These are phyloP conservation scores for Xerocomus spinulosus DNA, from an alignment of 768 basidiomycete species.

Conservation along the genomic window DNA sequence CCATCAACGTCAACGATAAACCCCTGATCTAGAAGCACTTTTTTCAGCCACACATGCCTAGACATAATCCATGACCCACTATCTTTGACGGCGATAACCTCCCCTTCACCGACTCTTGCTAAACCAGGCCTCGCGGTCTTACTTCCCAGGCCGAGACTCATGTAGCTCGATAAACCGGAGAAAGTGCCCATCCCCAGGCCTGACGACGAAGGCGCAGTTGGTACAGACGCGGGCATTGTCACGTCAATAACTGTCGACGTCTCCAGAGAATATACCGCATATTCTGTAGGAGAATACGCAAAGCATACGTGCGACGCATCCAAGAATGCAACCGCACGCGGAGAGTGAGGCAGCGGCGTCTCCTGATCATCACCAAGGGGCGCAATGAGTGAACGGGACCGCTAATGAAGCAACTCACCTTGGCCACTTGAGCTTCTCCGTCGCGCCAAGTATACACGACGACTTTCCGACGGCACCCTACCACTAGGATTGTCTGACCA, in stretches of 20 bases:
- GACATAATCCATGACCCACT: slow-evolving; percentile 49
- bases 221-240: slow-evolving; percentile 39
- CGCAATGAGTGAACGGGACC: slow-evolving; percentile 1
- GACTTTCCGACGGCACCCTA: slow-evolving; percentile 83
- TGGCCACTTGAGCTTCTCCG: slow-evolving; percentile 68
- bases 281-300: slow-evolving; percentile 67
- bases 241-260: slow-evolving; percentile 57
- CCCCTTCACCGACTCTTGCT: slow-evolving; percentile 50
- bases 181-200: slow-evolving; percentile 60
- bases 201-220: slow-evolving; percentile 25
- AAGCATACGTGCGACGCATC: slow-evolving; percentile 59
- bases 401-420: slow-evolving; percentile 41
- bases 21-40: slow-evolving; percentile 53
- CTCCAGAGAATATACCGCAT: slow-evolving; percentile 64
- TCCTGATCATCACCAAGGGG: slow-evolving; percentile 48
- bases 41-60: neutral
- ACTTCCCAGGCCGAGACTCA: slow-evolving; percentile 74
- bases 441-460: slow-evolving; percentile 86
- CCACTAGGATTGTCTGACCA: slow-evolving; percentile 51
- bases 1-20: slow-evolving; percentile 60
- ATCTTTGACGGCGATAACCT: slow-evolving; percentile 73
- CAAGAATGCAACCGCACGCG: slow-evolving; percentile 78
- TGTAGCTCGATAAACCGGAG: slow-evolving; percentile 74
- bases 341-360: slow-evolving; percentile 78
- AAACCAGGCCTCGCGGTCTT: slow-evolving; percentile 62